phyloP scores from a whole-genome alignment of 2,329 filamentous ascomycete genomes.

The Boeremia lycopersici region DNA sequence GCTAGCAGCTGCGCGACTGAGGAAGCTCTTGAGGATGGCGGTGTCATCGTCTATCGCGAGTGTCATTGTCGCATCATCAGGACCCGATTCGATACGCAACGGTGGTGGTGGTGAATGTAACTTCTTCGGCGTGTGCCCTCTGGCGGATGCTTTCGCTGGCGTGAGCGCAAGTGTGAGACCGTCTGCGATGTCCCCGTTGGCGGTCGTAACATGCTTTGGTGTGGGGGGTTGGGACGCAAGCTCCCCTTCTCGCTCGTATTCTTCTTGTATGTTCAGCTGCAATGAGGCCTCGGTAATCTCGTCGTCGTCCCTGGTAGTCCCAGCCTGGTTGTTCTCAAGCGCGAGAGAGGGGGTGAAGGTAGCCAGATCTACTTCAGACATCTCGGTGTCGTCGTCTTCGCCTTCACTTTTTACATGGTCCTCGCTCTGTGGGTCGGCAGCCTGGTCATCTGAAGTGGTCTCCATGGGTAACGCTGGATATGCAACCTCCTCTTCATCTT shows the following conservation, averaged over 20 bases:
- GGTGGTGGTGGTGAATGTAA: constrained; percentile 39
- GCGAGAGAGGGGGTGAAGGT: background rate
- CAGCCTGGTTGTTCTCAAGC: background rate
- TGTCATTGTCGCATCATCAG: constrained; percentile 40
- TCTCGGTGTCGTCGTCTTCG: constrained; percentile 16
- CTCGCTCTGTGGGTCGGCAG: background rate
- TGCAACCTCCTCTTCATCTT: background rate
- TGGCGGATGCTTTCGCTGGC: constrained; percentile 18
- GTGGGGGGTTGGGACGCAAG: constrained; percentile 8
- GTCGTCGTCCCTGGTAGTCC: background rate
- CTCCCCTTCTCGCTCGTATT: constrained; percentile 21
- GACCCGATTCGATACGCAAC: constrained; percentile 24
- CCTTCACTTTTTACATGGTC: background rate
- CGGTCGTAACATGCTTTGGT: background rate
- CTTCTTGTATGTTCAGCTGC: constrained; percentile 36
- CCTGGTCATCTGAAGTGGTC: background rate
- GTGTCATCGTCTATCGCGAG: constrained; percentile 54
- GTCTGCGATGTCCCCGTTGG: constrained; percentile 34
- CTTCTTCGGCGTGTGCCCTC: constrained; percentile 28
- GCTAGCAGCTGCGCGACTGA: constrained; percentile 56
- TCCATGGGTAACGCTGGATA: constrained; percentile 22
- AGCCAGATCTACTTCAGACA: constrained; percentile 19
- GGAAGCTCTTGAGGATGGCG: constrained; percentile 56
- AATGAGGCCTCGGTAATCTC: constrained; percentile 41
- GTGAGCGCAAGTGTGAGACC: constrained; percentile 37